Percentiles rank a stretch among this genome's conserved stretches.
phyloP scores from a whole-genome alignment of 1,284 basidiomycete genomes.

The Fistulinella staudtii region DNA sequence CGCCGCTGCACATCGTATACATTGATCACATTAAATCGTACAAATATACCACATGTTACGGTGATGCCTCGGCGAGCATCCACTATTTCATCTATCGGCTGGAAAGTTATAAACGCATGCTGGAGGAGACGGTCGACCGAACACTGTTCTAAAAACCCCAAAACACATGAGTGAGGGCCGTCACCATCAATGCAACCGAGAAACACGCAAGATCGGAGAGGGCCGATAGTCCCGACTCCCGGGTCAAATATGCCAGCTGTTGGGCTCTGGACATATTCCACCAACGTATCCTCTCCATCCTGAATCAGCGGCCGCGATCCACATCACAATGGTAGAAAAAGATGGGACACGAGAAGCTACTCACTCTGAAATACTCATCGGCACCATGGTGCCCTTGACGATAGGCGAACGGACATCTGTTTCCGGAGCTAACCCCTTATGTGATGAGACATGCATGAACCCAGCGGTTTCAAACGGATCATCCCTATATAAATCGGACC shows the following conservation, averaged over 20 bases:
- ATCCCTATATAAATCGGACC: conserved; percentile 1
- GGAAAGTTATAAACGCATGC: conserved; percentile 3
- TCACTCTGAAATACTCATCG: conserved; percentile 19
- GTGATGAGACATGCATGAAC: conserved; percentile 14
- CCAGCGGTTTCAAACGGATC: conserved; percentile 6
- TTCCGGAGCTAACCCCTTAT: conserved; percentile 12
- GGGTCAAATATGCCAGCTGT: conserved; percentile 5
- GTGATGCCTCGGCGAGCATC: neutral
- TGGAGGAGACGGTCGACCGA: conserved; percentile 29
- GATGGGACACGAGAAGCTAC: conserved; percentile 8
- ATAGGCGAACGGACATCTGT: conserved; percentile 30
- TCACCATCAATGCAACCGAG: conserved; percentile 12
- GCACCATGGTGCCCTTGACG: conserved; percentile 21
- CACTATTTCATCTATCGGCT: conserved; percentile 3
- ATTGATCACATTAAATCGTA: no score
- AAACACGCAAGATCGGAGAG: conserved; percentile 19
- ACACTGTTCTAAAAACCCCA: conserved; percentile 19
- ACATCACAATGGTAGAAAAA: conserved; percentile 5
- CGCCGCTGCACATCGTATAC: no score
- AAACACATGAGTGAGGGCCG: conserved; percentile 19
- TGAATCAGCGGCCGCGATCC: conserved; percentile 10
- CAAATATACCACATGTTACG: no score
- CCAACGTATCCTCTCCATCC: conserved; percentile 12
- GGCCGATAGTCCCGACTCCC: conserved; percentile 4
- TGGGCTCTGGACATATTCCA: conserved; percentile 7